These are phyloP conservation scores for Limtongia smithiae DNA, from an alignment of 805 yeast genomes.

Conservation along the genomic window DNA sequence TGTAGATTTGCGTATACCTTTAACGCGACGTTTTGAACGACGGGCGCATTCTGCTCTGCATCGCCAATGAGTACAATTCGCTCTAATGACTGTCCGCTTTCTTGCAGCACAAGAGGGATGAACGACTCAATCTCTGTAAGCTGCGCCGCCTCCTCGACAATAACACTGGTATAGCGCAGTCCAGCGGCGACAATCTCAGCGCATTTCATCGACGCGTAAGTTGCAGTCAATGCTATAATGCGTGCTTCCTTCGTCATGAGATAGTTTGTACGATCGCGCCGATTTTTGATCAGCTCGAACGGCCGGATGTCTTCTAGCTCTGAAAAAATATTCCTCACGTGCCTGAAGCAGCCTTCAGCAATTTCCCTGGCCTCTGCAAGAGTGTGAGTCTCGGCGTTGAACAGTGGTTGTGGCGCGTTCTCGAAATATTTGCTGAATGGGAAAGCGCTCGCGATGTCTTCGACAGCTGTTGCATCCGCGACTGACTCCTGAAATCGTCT, in stretches of 20 bases:
- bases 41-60: slow-evolving; percentile 32
- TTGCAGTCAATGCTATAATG: slow-evolving; percentile 36
- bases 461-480: slow-evolving; percentile 2
- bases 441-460: slow-evolving; percentile 7
- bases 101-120: slow-evolving; percentile 32
- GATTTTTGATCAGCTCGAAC: slow-evolving; percentile 29
- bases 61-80: slow-evolving; percentile 43
- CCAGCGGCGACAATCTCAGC: slow-evolving; percentile 23
- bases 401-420: slow-evolving; percentile 27
- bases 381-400: slow-evolving; percentile 15
- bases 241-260: slow-evolving; percentile 33
- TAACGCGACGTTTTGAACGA: slow-evolving; percentile 21
- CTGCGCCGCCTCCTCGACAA: slow-evolving; percentile 39
- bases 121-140: slow-evolving; percentile 38
- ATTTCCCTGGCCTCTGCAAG: slow-evolving; percentile 19
- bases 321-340: slow-evolving; percentile 32
- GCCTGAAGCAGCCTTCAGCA: slow-evolving; percentile 26
- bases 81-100: slow-evolving; percentile 17
- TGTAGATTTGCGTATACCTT: slow-evolving; percentile 23
- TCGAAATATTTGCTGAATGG: slow-evolving; percentile 28
- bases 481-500: slow-evolving; percentile 15
- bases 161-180: slow-evolving; percentile 35
- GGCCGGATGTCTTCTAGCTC: slow-evolving; percentile 34
- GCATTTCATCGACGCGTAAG: slow-evolving; percentile 27
- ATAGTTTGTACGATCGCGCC: slow-evolving; percentile 30